Evolutionary conservation across 192 early-diverging fungal species (phyloP), one percentile per base, ranked within the genome.

Genomic region (Umbelopsis sp.): DNA sequence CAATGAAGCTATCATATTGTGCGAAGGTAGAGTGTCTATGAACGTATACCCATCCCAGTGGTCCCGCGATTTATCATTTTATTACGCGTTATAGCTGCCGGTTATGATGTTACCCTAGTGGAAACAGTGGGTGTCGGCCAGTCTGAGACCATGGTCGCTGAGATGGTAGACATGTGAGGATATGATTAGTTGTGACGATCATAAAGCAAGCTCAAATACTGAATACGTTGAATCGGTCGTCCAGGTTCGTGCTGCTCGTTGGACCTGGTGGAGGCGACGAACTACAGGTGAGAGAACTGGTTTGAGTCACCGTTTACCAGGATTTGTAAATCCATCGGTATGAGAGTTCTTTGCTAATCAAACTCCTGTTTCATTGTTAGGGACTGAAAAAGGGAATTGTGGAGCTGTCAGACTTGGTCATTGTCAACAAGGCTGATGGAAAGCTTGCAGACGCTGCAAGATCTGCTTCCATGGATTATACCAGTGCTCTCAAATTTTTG

Each of bases 61-160:
- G 8, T 31, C 14, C 21, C 21, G n/a, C n/a, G n/a, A 38, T 52
- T 71, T 4, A n/a, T 24, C 12, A 43, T 14, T 9, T 20, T 45
- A 17, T 16, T 56, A 7, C 51, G 51, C 5, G 12, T 21, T 16
- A 49, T 71, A 91, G 92, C 94, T 54, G 82, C 87, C 49, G 92
- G 92, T 24, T 93, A 90, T 71, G 92, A 95, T 72, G 85, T 94
- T 21, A 86, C 89, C 32, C 77, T 95, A 4, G 88, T 95, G 10
- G 94, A 95, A 74, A 94, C 94, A 1, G 92, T 95, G 10, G 94
- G 94, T 32, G 94, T 95, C 7, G 94, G 94, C 17, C 94, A 95
- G 75, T 91, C 89, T 2, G 94, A 95, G 74, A 93, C 89, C 6
- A 93, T 93, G 89, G 92, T 95, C 4, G 80, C 92, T 8, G 94